Base-by-base conservation (phyloP, 805 yeast species). In the Sugiyamaella chiloensis region DNA sequence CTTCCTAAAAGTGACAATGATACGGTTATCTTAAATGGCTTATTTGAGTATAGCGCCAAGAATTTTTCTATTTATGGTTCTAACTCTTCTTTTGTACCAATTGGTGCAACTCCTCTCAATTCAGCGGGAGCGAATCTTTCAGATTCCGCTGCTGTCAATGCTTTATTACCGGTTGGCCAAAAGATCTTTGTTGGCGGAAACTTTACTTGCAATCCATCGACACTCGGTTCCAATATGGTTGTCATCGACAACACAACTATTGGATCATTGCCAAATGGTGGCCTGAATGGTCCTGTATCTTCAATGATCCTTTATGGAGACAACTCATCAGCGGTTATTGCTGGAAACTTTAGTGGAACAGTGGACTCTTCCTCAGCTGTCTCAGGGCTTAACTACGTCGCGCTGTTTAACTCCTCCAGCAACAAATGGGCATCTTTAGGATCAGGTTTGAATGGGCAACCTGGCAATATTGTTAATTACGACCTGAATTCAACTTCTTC, bases 31-130 rank as follows among this genome's bases (percentile, higher is more conserved):
- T 62, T 90, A 43, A 85, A 86, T 62, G 96, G 95, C 7, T 58
- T 91, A 17, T 87, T 91, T 60, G 96, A 91, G 66, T 93, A 83
- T 64, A 81, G 87, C 1, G 66, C 81, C 30, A 65, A 77, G 2
- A 89, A 89, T 62, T 87, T 85, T 62, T 68, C 83, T 7, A 42
- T 61, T 3, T 52, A 58, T 9, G 54, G 63, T 21, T 59, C 64
- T 11, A 55, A 60, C 34, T 57, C 65, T 7, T 54, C 66, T 27
- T 46, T 60, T 49, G 21, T 51, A 19, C 55, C 67, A 6, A 67
- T 80, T 34, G 79, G 81, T 0, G 73, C 78, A 53, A 72, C 85
- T 0, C 60, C 78, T 1, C 52, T 83, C 35, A 67, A 54, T 53
- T 61, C 19, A 56, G 69, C 50, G 5, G 70, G 72, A n/a, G 53